Conservation (phyloP, 1,284 basidiomycete species). For the Fistulina hepatica region DNA sequence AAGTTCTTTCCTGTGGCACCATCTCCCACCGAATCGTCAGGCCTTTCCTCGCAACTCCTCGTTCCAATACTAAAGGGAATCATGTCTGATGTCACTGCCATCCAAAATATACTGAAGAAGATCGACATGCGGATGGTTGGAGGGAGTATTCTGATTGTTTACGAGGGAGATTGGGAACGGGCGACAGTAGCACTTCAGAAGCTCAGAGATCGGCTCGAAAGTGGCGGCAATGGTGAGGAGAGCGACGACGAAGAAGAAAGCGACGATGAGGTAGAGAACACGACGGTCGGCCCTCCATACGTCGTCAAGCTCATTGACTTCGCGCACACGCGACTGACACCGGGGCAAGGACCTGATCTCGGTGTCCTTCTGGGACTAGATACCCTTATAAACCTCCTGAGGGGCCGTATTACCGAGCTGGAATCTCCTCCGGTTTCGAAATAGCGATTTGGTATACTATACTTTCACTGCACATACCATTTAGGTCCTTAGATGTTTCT, state of each 20-base stretch:
- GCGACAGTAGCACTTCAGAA: conserved; percentile 30
- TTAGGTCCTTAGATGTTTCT: no score
- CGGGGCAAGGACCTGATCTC: conserved; percentile 70
- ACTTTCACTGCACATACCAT: no score
- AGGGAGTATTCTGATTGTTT: conserved; percentile 71
- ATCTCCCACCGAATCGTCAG: conserved; percentile 19
- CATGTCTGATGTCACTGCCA: conserved; percentile 43
- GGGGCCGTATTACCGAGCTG: conserved; percentile 36
- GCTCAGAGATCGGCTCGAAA: conserved; percentile 14
- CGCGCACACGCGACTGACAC: conserved; percentile 69
- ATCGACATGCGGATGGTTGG: conserved; percentile 78
- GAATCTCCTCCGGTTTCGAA: no score
- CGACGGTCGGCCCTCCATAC: conserved; percentile 40
- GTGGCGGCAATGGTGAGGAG: conserved; percentile 23
- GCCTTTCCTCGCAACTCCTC: conserved; percentile 47
- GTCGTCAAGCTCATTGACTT: conserved; percentile 85
- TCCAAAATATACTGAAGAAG: conserved; percentile 39
- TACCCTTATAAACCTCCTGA: conserved; percentile 49
- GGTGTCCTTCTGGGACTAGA: conserved; percentile 67
- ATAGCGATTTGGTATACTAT: no score
- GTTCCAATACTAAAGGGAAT: conserved; percentile 52
- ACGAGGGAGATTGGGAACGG: conserved; percentile 57
- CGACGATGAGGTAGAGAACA: conserved; percentile 28
- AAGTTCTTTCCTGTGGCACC: conserved; percentile 64
- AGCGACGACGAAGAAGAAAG: conserved; percentile 29